phyloP scores from a whole-genome alignment of 192 early-diverging fungal species.

The Neocallimastix lanati region DNA sequence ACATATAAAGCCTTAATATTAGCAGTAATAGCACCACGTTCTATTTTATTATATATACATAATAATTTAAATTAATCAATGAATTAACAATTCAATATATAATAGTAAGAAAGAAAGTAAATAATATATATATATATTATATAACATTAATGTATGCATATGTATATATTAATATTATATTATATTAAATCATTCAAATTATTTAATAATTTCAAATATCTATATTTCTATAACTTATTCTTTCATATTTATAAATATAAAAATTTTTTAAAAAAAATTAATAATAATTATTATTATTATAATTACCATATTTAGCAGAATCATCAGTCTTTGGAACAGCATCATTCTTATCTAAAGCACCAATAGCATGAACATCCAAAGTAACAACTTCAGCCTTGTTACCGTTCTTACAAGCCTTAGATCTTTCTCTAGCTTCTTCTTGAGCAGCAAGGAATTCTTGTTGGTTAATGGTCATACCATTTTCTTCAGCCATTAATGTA shows the following conservation, averaged over 20 bases:
- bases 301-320: conserved; percentile 57
- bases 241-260: not conserved
- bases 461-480: conserved; percentile 68
- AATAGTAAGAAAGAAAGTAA: conserved; percentile 2
- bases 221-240: not conserved
- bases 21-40: conserved; percentile 44
- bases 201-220: too few relatives aligned
- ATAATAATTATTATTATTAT: not conserved
- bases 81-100: not conserved
- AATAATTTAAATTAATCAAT: conserved; percentile 8
- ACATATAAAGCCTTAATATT: conserved; percentile 63
- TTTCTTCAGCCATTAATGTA: conserved; percentile 95
- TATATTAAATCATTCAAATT: too few relatives aligned
- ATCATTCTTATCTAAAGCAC: conserved; percentile 52
- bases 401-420: conserved; percentile 24
- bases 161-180: too few relatives aligned
- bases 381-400: conserved; percentile 38
- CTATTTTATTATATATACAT: not conserved
- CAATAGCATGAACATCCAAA: conserved; percentile 84
- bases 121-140: too few relatives aligned
- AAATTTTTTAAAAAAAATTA: too few relatives aligned
- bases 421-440: conserved; percentile 52
- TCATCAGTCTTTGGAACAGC: conserved; percentile 71
- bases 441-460: conserved; percentile 59
- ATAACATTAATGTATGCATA: too few relatives aligned